These are phyloP conservation scores for Lepidopterella palustris DNA, from an alignment of 495 filamentous ascomycete genomes.

Conservation along the genomic window DNA sequence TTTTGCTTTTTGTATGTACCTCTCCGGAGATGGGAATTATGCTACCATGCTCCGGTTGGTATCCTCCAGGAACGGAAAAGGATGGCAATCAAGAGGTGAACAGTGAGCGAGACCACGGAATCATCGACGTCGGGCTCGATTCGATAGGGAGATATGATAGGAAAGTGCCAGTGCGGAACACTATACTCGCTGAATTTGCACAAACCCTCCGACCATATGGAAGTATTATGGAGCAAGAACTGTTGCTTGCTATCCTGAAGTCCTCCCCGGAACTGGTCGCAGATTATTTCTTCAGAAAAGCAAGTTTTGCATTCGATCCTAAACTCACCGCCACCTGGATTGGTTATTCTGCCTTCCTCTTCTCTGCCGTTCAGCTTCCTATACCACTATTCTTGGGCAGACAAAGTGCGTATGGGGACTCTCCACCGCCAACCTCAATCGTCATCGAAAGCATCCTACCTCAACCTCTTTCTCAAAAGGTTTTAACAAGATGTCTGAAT, in stretches of 20 bases:
- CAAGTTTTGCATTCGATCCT: slow-evolving; percentile 78
- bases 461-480: slow-evolving; percentile 69
- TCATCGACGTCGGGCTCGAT: slow-evolving; percentile 62
- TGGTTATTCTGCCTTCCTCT: slow-evolving; percentile 81
- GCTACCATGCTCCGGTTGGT: slow-evolving; percentile 60
- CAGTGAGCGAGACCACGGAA: slow-evolving; percentile 14
- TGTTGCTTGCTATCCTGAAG: slow-evolving; percentile 72
- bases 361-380: slow-evolving; percentile 66
- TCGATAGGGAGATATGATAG: slow-evolving; percentile 43
- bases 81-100: slow-evolving; percentile 38
- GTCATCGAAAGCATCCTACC: slow-evolving; percentile 83
- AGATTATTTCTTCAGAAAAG: slow-evolving; percentile 73
- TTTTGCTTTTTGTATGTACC: slow-evolving; percentile 68
- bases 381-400: slow-evolving; percentile 63
- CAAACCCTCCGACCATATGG: slow-evolving; percentile 78
- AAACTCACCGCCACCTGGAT: slow-evolving; percentile 91
- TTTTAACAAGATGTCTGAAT: slow-evolving; percentile 68
- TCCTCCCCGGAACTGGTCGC: slow-evolving; percentile 77
- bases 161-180: slow-evolving; percentile 67
- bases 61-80: slow-evolving; percentile 57
- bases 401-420: slow-evolving; percentile 35
- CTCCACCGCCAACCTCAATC: slow-evolving; percentile 68
- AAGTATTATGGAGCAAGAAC: slow-evolving; percentile 69
- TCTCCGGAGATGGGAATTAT: slow-evolving; percentile 62
- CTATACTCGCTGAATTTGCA: slow-evolving; percentile 64